Evolutionary conservation across 1,284 basidiomycete genomes (phyloP).

Genomic region (Anthracocystis walkeri): DNA sequence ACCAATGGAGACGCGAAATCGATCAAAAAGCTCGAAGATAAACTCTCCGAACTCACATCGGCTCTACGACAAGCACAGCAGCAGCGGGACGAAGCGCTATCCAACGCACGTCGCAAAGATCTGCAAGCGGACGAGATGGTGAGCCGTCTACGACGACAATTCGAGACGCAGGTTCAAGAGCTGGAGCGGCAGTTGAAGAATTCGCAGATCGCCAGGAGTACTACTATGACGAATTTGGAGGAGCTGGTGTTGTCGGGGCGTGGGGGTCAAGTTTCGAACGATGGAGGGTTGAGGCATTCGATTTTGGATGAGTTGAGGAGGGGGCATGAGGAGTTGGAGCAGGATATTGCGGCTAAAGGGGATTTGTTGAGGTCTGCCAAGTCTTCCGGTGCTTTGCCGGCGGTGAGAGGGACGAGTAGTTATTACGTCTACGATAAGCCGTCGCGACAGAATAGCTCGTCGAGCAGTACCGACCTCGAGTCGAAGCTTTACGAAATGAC

Average conservation of each 20-base stretch:
- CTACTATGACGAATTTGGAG: slow-evolving; percentile 63
- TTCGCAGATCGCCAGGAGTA: slow-evolving; percentile 70
- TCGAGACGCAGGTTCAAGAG: slow-evolving; percentile 76
- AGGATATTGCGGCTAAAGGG: slow-evolving; percentile 64
- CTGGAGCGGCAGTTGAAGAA: slow-evolving; percentile 75
- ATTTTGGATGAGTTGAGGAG: slow-evolving; percentile 78
- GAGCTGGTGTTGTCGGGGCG: slow-evolving; percentile 56
- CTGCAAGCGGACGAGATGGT: slow-evolving; percentile 79
- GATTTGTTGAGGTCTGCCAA: slow-evolving; percentile 58
- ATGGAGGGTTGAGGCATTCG: slow-evolving; percentile 76
- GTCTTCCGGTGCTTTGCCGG: neutral
- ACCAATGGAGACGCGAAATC: slow-evolving; percentile 26
- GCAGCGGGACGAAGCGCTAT: slow-evolving; percentile 70
- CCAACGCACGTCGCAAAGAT: slow-evolving; percentile 75
- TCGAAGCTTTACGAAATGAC: slow-evolving; percentile 74
- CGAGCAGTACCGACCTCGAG: slow-evolving; percentile 73
- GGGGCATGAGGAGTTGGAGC: slow-evolving; percentile 66
- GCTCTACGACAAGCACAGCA: slow-evolving; percentile 52
- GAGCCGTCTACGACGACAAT: slow-evolving; percentile 77
- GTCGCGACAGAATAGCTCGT: neutral
- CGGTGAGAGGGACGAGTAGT: slow-evolving; percentile 30
- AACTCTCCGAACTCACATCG: slow-evolving; percentile 71
- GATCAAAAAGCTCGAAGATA: slow-evolving; percentile 75
- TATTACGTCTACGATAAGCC: slow-evolving; percentile 55
- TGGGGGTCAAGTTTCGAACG: slow-evolving; percentile 19